Evolutionary conservation across 1,284 basidiomycete genomes (phyloP).

Genomic region (Apiotrichum montevideense): DNA sequence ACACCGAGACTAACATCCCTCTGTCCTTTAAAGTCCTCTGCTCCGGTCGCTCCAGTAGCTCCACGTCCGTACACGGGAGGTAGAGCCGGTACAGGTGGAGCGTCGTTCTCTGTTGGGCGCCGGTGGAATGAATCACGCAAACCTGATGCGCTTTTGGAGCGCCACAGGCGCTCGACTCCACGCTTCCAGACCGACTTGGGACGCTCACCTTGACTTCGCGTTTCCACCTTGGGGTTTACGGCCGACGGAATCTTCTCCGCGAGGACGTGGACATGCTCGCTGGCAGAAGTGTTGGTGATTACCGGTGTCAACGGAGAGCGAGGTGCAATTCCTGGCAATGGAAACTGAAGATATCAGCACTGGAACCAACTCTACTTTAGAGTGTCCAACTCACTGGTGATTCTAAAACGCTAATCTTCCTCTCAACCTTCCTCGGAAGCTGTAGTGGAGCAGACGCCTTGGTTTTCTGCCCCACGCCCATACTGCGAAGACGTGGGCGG

Average conservation of each 20-base stretch:
- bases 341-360: neutral
- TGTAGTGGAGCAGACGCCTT: neutral
- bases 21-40: too few species aligned
- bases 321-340: neutral
- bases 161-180: conserved; percentile 38
- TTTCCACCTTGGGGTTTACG: neutral
- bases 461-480: neutral
- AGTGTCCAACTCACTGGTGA: neutral
- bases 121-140: conserved; percentile 24
- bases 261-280: neutral
- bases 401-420: neutral
- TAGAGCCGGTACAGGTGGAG: conserved; percentile 24
- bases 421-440: neutral
- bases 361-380: neutral
- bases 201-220: neutral
- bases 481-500: conserved; percentile 2
- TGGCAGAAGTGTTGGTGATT: neutral
- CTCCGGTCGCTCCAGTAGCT: neutral
- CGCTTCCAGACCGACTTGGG: conserved; percentile 35
- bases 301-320: neutral
- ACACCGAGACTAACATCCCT: neutral
- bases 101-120: conserved; percentile 4
- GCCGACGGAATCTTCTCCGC: neutral
- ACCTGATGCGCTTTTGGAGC: conserved; percentile 33
- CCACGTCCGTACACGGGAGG: conserved; percentile 3